Evolutionary conservation across 495 filamentous ascomycete genomes (phyloP), one percentile per base, ranked within the genome.

Genomic region (Penicillium cataractarum): DNA sequence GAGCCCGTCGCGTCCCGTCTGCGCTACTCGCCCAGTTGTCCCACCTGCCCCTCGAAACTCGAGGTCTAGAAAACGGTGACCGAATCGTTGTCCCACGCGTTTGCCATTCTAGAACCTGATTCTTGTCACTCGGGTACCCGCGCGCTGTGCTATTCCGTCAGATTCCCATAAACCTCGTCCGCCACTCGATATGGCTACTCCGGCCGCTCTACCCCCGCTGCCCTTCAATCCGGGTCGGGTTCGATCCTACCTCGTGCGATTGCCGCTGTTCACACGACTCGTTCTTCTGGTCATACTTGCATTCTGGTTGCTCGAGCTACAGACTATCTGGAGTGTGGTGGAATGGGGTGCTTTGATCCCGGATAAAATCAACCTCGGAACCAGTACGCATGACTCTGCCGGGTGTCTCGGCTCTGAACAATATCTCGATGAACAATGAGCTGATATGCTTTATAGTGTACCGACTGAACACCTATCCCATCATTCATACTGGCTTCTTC

Each of bases 261-360:
- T 99, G n/a, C 95, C 95, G 48, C 80, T 97, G 2, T 90, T 93
- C 67, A 97, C 95, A 32, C 89, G 92, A 31, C 76, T 85, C n/a
- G 83, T 91, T 13, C 66, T 96, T 10, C 60, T 87, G n/a, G 70
- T 86, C 26, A 90, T 96, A 58, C 61, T 88, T 15, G 77, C 78
- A 24, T 87, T 92, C 55, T 93, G 88, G 85, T 60, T 91, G 6
- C 73, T 89, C 15, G 81, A 86, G 33, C 65, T 92, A 10, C 85
- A 89, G 59, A 83, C 82, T 19, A 71, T 88, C 6, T 92, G 87
- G 84, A 82, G 89, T 69, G 75, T 95, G 55, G 75, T 82, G 60
- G 73, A 84, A 71, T 93, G 90, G 90, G 92, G 91, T 2, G 83
- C 89, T 6, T 76, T 99, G 58, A 87, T 89, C 63, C 95, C 95